phyloP scores from a whole-genome alignment of 805 yeast genomes.

The Candida lessepsii region DNA sequence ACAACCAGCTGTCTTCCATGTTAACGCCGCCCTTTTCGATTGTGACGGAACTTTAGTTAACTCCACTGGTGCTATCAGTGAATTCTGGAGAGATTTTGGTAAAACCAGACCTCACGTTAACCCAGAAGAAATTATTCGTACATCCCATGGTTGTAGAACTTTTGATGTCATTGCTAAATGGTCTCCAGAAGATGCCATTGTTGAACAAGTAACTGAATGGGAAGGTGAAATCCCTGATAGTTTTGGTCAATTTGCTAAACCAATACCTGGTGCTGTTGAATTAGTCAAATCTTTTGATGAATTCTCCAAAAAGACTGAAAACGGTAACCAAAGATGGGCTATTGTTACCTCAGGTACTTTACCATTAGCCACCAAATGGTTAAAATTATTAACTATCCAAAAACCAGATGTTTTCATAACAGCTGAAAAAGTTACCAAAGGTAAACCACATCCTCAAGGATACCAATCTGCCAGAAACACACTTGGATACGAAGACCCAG shows the following conservation, averaged over 20 bases:
- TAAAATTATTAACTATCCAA: constrained; percentile 55
- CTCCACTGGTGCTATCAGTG: constrained; percentile 79
- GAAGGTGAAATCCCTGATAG: constrained; percentile 70
- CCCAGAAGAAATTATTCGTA: constrained; percentile 67
- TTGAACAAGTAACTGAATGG: constrained; percentile 60
- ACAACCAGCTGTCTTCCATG: constrained; percentile 44
- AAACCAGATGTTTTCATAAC: constrained; percentile 77
- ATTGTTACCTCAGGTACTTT: constrained; percentile 84
- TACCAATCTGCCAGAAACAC: constrained; percentile 58
- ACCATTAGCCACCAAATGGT: constrained; percentile 78
- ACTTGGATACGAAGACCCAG: constrained; percentile 37
- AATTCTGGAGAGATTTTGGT: constrained; percentile 77
- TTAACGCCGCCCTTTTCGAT: constrained; percentile 64
- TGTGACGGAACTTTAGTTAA: constrained; percentile 86
- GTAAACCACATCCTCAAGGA: constrained; percentile 88
- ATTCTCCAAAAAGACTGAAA: constrained; percentile 44
- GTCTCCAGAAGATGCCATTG: constrained; percentile 73
- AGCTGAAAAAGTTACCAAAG: constrained; percentile 73
- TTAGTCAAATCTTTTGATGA: constrained; percentile 54
- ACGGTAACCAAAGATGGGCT: constrained; percentile 65
- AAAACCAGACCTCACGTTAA: constrained; percentile 64
- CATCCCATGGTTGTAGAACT: constrained; percentile 83
- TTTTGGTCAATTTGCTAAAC: constrained; percentile 69
- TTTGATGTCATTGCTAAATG: constrained; percentile 71
- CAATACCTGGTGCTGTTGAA: constrained; percentile 73